phyloP scores from a whole-genome alignment of 2,329 filamentous ascomycete species.

The Akanthomyces uredinophilus region DNA sequence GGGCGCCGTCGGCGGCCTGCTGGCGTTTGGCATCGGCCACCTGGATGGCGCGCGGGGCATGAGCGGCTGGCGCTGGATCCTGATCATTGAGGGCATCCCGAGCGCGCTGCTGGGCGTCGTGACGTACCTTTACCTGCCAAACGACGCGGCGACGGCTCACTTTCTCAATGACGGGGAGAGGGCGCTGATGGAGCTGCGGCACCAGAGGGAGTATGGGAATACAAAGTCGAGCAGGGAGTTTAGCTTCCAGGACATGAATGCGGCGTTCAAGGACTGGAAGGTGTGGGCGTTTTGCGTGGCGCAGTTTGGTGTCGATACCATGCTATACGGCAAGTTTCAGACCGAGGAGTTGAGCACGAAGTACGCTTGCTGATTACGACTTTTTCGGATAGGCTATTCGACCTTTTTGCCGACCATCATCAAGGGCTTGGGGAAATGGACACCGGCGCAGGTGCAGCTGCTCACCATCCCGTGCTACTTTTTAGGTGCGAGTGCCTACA shows the following conservation, averaged over 20 bases:
- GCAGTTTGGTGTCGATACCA: conserved; percentile 69
- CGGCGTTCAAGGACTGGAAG: conserved; percentile 70
- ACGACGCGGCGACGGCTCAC: conserved; percentile 47
- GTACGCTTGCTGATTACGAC: background rate
- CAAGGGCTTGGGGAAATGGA: conserved; percentile 58
- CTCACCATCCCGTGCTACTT: conserved; percentile 76
- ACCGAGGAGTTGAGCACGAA: background rate
- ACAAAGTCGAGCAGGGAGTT: conserved; percentile 43
- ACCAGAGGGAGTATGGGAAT: conserved; percentile 40
- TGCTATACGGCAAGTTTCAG: conserved; percentile 56
- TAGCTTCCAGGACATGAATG: conserved; percentile 56
- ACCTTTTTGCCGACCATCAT: conserved; percentile 80
- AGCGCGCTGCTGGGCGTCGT: conserved; percentile 34
- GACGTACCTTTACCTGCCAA: conserved; percentile 32
- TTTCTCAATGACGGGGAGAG: conserved; percentile 55
- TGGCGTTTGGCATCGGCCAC: conserved; percentile 69
- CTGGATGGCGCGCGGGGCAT: conserved; percentile 63
- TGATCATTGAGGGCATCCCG: conserved; percentile 49
- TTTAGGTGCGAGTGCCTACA: conserved; percentile 64
- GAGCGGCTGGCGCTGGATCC: conserved; percentile 67
- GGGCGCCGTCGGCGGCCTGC: conserved; percentile 65
- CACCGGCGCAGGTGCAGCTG: conserved; percentile 62
- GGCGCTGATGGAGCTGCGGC: conserved; percentile 54
- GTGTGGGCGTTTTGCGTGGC: conserved; percentile 64
- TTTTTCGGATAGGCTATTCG: conserved; percentile 52